Evolutionary conservation across 225 moss, liverwort and hornwort species (phyloP).

Genomic region (Asterella californica): DNA sequence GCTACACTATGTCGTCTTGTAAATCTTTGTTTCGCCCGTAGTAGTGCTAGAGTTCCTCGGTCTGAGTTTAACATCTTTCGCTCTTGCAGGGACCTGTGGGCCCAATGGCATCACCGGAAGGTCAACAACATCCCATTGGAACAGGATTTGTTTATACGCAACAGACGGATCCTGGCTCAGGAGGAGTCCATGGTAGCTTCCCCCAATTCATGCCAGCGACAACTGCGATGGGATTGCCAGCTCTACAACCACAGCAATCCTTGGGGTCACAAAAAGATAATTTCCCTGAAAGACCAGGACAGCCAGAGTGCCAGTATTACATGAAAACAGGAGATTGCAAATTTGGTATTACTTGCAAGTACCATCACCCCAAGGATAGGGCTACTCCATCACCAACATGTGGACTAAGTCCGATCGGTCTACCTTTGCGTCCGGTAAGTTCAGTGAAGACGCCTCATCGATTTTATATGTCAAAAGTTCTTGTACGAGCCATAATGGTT

Average conservation of each 20-base stretch:
- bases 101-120: slow-evolving; percentile 79
- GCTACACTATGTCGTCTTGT: too few relatives aligned
- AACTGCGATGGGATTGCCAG: slow-evolving; percentile 78
- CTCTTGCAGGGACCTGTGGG: slow-evolving; percentile 58
- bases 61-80: background rate
- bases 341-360: slow-evolving; percentile 96
- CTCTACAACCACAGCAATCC: slow-evolving; percentile 60
- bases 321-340: slow-evolving; percentile 99
- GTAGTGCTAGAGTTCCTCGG: background rate
- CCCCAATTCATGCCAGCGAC: slow-evolving; percentile 71
- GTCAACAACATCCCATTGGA: slow-evolving; percentile 73
- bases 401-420: slow-evolving; percentile 60
- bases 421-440: slow-evolving; percentile 98
- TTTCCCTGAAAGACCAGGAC: slow-evolving; percentile 95
- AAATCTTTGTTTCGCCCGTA: too few relatives aligned
- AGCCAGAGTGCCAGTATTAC: slow-evolving; percentile 92
- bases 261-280: slow-evolving; percentile 64
- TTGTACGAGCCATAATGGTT: background rate
- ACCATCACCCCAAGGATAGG: slow-evolving; percentile 96
- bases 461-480: background rate
- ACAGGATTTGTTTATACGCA: slow-evolving; percentile 74
- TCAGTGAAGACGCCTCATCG: background rate
- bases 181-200: slow-evolving; percentile 54
- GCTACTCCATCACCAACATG: slow-evolving; percentile 55
- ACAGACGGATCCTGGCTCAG: slow-evolving; percentile 72